These are phyloP conservation scores for Medicago truncatula DNA, from an alignment of 306 rosid species.

Conservation along the genomic window DNA sequence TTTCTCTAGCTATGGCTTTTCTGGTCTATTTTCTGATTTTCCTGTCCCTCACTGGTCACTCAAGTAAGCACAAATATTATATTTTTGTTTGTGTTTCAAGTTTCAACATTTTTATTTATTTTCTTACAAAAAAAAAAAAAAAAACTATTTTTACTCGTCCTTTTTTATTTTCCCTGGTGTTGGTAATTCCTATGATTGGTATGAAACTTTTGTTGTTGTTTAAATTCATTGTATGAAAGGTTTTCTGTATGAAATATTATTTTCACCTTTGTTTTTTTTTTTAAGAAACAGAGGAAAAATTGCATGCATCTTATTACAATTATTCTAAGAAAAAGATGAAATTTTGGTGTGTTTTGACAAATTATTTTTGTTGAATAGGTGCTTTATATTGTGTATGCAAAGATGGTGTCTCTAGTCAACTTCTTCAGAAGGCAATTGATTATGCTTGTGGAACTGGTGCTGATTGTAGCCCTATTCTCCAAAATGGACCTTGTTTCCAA, in stretches of 20 bases:
- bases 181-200: not conserved
- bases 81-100: not conserved
- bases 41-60: slow-evolving; percentile 7
- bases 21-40: not conserved
- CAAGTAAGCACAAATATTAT: not conserved
- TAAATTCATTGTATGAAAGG: not conserved
- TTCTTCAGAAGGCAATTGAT: slow-evolving; percentile 80
- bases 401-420: slow-evolving; percentile 59
- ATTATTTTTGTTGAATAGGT: slow-evolving; percentile 57
- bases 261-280: too few relatives aligned
- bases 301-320: not conserved
- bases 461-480: slow-evolving; percentile 68
- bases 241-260: not conserved
- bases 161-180: not conserved
- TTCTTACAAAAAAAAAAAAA: not conserved
- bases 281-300: too few relatives aligned
- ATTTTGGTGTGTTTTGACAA: slow-evolving; percentile 40
- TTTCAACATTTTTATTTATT: not conserved
- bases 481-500: slow-evolving; percentile 76
- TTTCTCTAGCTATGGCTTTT: slow-evolving; percentile 5
- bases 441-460: slow-evolving; percentile 96
- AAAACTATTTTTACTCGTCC: not conserved
- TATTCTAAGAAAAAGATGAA: not conserved
- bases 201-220: too few relatives aligned
- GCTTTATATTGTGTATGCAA: slow-evolving; percentile 85